phyloP scores from a whole-genome alignment of 2,329 filamentous ascomycete species.

The Aspergillus piperis region DNA sequence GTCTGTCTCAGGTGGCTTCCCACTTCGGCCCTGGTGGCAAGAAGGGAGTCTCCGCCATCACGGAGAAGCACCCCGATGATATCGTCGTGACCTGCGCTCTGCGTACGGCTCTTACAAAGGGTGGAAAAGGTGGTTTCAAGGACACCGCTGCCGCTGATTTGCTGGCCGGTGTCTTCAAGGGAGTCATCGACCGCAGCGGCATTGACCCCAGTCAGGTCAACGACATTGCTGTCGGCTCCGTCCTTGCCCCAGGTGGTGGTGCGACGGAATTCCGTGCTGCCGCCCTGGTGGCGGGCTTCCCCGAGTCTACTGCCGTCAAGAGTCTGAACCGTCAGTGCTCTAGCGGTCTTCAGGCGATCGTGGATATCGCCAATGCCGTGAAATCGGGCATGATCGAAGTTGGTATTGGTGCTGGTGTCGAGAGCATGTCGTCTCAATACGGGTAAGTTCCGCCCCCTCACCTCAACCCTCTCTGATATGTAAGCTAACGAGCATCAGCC shows the following conservation, averaged over 20 bases:
- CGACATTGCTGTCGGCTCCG: slow-evolving; percentile 88
- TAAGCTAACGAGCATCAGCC: slow-evolving; percentile 49
- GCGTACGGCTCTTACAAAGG: slow-evolving; percentile 88
- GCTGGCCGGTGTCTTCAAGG: slow-evolving; percentile 78
- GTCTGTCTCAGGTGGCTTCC: slow-evolving; percentile 60
- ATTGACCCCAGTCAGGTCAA: slow-evolving; percentile 88
- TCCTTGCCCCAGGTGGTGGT: slow-evolving; percentile 88
- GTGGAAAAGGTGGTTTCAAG: slow-evolving; percentile 92
- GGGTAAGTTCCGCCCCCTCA: slow-evolving; percentile 59
- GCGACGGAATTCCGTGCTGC: slow-evolving; percentile 97
- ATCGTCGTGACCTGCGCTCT: slow-evolving; percentile 91
- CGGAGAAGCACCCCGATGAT: slow-evolving; percentile 60
- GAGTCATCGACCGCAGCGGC: slow-evolving; percentile 77
- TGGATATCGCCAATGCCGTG: slow-evolving; percentile 94
- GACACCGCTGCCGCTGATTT: slow-evolving; percentile 87
- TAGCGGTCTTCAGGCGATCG: slow-evolving; percentile 85
- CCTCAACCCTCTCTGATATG: background rate
- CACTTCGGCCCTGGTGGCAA: slow-evolving; percentile 52
- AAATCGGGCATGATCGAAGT: slow-evolving; percentile 89
- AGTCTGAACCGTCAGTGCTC: slow-evolving; percentile 93
- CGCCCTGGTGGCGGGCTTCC: slow-evolving; percentile 85
- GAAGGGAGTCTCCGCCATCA: slow-evolving; percentile 39
- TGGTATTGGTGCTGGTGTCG: slow-evolving; percentile 89
- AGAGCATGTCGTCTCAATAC: slow-evolving; percentile 94
- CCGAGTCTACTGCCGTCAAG: slow-evolving; percentile 79